Evolutionary conservation across 441 rosid species (phyloP), one percentile per base, ranked within the genome.

Genomic region (Metrosideros polymorpha): DNA sequence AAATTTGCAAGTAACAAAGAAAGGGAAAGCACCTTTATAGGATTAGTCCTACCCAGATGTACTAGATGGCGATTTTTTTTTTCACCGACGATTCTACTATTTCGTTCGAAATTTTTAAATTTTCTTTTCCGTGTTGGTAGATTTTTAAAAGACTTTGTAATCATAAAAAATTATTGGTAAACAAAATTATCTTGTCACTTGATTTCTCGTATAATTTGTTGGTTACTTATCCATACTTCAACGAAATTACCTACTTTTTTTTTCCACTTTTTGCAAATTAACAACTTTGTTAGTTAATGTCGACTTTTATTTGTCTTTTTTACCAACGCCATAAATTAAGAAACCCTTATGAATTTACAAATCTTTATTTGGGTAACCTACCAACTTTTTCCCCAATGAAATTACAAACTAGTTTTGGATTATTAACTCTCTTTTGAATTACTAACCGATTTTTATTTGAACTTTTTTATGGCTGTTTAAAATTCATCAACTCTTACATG

Each of bases 1-100:
- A 66, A 32, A 66, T 32, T 66, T 66, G 47, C 19, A 35, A 35
- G 45, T 5, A 66, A 12, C 14, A 2, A 19, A 19, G 27, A 19
- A 1, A 32, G 13, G 9, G 27, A 19, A 1, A 32, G 13, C 3
- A 63, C 25, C 25, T 18, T 0, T 0, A 12, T 32, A 63, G 32
- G 42, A 63, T 63, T 63, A 63, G 39, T 32, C 76, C 76, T 63
- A 32, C 76, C 76, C 76, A 18, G 35, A 32, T 18, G 13, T 8
- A 18, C 32, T 39, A 8, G 25, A 63, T 63, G 43, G 76, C 43
- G 76, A 32, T 18, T 32, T 32, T 63, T 18, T 35, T 32, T 63
- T 63, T 63, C 25, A 32, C 7, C 25, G 6, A 32, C 43, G 25
- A 32, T 32, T 63, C 25, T 63, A 32, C 76, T 18, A 7, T 63